These are phyloP conservation scores for Globisporangium ultimum DNA, from an alignment of 352 stramenopile species.

Conservation along the genomic window DNA sequence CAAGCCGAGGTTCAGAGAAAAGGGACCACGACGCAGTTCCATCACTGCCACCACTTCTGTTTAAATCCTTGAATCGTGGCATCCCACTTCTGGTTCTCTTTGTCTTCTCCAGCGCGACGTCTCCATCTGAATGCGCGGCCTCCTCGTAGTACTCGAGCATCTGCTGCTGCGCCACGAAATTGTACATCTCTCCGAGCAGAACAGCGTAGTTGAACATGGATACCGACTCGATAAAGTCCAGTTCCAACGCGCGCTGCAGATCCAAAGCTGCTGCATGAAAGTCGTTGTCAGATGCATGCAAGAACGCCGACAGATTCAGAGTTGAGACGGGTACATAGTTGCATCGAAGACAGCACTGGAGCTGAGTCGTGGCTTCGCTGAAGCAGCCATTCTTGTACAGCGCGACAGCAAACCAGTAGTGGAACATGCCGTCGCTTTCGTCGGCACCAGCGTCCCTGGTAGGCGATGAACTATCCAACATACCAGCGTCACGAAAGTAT, in stretches of 20 bases:
- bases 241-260: constrained; percentile 53
- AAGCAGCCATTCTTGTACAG: constrained; percentile 25
- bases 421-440: constrained; percentile 16
- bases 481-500: constrained; percentile 22
- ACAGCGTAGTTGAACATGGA: constrained; percentile 72
- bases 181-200: constrained; percentile 48
- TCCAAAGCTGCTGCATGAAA: constrained; percentile 33
- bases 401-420: constrained; percentile 60
- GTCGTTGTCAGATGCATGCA: constrained; percentile 44
- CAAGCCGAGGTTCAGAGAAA: constrained; percentile 17
- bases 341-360: constrained; percentile 40
- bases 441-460: not conserved
- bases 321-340: constrained; percentile 47
- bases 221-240: constrained; percentile 41
- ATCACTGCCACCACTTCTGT: not conserved
- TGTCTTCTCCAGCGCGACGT: constrained; percentile 8
- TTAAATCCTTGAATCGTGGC: not conserved
- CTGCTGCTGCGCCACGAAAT: constrained; percentile 45
- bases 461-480: constrained; percentile 1
- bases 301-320: constrained; percentile 50
- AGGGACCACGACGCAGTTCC: constrained; percentile 1
- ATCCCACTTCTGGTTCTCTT: constrained; percentile 10
- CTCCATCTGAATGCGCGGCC: not conserved
- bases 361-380: constrained; percentile 19
- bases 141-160: constrained; percentile 48